A percentile compares a stretch with the other conserved stretches of the same genome.
Evolutionary conservation across 169 alveolate species (phyloP).

Genomic region (Plasmodium cynomolgi): DNA sequence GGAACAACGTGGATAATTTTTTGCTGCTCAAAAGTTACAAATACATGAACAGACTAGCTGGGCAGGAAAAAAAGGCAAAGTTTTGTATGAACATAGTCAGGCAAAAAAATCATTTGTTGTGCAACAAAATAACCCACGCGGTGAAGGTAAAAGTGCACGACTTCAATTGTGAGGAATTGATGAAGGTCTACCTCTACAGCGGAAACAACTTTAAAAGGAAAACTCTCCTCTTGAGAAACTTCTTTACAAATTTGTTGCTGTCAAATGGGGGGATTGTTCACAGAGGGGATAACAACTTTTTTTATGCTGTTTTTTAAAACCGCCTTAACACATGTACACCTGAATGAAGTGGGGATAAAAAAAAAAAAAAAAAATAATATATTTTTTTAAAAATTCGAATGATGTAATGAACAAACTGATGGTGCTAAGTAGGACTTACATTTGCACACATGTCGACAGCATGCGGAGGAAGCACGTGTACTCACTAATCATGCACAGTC

Average conservation of each 20-base stretch:
- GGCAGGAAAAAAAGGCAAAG: not conserved
- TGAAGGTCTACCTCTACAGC: slow-evolving; percentile 29
- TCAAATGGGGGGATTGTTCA: not conserved
- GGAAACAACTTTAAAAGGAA: not conserved
- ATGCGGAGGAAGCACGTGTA: slow-evolving; percentile 30
- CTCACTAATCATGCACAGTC: slow-evolving; percentile 8
- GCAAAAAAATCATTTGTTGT: not conserved
- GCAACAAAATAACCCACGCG: not conserved
- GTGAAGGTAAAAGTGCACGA: not conserved
- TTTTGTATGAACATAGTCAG: not conserved
- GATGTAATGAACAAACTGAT: not conserved
- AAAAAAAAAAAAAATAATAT: not conserved
- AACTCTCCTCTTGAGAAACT: not conserved
- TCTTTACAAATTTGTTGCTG: slow-evolving; percentile 11
- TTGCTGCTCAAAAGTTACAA: slow-evolving; percentile 34
- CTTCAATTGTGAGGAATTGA: slow-evolving; percentile 10
- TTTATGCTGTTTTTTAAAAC: slow-evolving; percentile 28
- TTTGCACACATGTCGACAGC: not conserved
- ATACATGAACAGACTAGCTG: slow-evolving; percentile 21
- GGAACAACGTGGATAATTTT: not conserved
- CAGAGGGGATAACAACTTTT: not conserved
- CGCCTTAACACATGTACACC: not conserved
- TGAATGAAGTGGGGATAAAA: not conserved
- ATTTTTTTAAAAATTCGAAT: slow-evolving; percentile 14
- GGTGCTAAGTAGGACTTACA: not conserved